Evolutionary conservation across 208 protist genomes (phyloP), one percentile per base, ranked within the genome.

Genomic region (Porcisia hertigi): DNA sequence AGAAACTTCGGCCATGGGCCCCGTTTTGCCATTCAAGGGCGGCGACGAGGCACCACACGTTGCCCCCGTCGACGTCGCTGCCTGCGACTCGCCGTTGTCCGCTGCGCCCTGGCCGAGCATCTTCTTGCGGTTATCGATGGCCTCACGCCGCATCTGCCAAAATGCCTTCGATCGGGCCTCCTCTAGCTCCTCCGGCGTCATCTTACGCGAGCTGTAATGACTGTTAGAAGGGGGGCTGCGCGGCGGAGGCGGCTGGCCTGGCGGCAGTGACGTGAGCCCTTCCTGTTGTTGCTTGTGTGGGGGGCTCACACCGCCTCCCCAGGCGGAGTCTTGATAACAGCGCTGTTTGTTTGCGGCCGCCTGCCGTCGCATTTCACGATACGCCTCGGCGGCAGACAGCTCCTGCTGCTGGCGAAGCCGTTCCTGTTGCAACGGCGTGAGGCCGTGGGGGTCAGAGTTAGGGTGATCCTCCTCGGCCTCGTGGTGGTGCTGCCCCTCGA

Each of bases 131-230:
- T 98, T 98, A 70, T 93, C 79, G 60, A 94, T 86, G 2, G 92
- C 91, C 75, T 94, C 92, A 18, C 85, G 83, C 5, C 93, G 86
- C 92, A 98, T 97, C 79, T 98, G 86, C 95, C 93, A 98, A 74
- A 90, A 98, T 7, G 91, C 91, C 52, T 90, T 77, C 30, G 86
- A 77, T 36, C 92, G 81, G 36, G 92, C 92, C 58, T 90, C 89
- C 58, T 92, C 88, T 18, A 87, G 74, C 59, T 95, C 86, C 69
- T 85, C 81, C 34, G 77, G 45, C 14, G 84, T 82, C 81, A 91
- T 90, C 73, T 89, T 82, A 23, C 79, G 81, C 12, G 79, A 80
- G 65, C 83, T 85, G 71, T 87, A 86, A 66, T 79, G 80, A 16
- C 69, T 77, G 34, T 77, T 69, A 25, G 73, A 85, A 11, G 81